phyloP scores from a whole-genome alignment of 176 grass and related monocot species.

The Saccharum spontaneum region DNA sequence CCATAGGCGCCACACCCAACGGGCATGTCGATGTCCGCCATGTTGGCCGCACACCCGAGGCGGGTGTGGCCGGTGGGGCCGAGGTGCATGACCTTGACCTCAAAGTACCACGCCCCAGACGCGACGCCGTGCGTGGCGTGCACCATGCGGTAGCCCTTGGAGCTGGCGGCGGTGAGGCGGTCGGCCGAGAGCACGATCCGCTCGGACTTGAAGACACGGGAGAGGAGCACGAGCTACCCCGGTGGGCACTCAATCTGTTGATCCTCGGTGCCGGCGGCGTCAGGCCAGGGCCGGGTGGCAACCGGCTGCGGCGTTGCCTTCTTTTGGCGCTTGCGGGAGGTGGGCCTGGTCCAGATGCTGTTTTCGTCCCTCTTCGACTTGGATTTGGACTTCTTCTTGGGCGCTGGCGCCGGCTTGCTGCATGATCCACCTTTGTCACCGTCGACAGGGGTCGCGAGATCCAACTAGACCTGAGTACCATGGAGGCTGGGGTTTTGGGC shows the following conservation, averaged over 20 bases:
- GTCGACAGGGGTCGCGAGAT: no score
- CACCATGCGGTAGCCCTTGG: slow-evolving; percentile 81
- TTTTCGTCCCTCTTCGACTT: slow-evolving; percentile 53
- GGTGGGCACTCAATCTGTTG: slow-evolving; percentile 33
- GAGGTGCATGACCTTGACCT: slow-evolving; percentile 64
- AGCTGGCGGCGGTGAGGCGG: slow-evolving; percentile 61
- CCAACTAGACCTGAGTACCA: no score
- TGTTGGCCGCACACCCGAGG: slow-evolving; percentile 66
- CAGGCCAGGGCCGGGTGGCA: neutral
- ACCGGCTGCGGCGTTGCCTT: slow-evolving; percentile 43
- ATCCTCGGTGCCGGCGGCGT: neutral
- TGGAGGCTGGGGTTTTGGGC: no score
- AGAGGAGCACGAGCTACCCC: slow-evolving; percentile 61
- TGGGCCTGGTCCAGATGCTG: slow-evolving; percentile 71
- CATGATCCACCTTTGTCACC: no score
- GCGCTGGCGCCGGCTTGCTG: neutral
- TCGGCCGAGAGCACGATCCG: slow-evolving; percentile 63
- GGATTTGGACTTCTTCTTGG: slow-evolving; percentile 66
- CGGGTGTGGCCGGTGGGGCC: slow-evolving; percentile 49
- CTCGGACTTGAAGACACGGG: slow-evolving; percentile 70
- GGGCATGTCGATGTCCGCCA: slow-evolving; percentile 68
- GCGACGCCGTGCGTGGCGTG: slow-evolving; percentile 73
- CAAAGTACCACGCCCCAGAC: slow-evolving; percentile 76
- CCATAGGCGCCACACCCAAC: slow-evolving; percentile 21
- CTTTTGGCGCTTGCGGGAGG: slow-evolving; percentile 64